Conservation (phyloP, 1,284 basidiomycete genomes). For the Coriolopsis trogii region DNA sequence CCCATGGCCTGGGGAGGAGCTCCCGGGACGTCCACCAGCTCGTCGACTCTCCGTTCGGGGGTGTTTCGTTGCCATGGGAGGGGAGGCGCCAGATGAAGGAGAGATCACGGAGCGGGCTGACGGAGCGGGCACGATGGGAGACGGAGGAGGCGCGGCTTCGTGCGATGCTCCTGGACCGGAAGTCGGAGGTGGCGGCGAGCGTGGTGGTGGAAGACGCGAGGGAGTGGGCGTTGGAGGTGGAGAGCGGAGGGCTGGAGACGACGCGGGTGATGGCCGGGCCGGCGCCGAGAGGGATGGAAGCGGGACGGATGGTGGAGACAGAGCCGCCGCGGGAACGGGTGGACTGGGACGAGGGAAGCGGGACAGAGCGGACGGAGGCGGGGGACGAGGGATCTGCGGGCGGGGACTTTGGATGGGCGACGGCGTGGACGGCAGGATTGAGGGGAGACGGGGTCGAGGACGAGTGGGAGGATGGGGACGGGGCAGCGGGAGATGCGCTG, state of each 20-base stretch:
- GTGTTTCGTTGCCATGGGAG: constrained; percentile 17
- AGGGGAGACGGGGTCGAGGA: too few species aligned
- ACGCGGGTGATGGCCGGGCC: constrained; percentile 27
- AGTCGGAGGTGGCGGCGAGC: constrained; percentile 14
- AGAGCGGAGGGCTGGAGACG: too few species aligned
- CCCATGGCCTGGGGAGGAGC: constrained; percentile 35
- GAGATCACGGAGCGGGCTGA: constrained; percentile 26
- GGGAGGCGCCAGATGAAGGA: constrained; percentile 22
- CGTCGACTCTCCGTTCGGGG: constrained; percentile 24
- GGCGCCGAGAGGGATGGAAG: constrained; percentile 4
- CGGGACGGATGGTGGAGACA: constrained; percentile 26
- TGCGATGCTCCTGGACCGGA: constrained; percentile 6
- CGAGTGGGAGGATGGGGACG: too few species aligned
- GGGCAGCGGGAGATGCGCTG: too few species aligned
- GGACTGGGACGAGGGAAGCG: too few species aligned
- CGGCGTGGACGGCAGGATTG: too few species aligned
- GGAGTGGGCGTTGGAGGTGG: constrained; percentile 26
- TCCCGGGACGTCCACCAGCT: constrained; percentile 37
- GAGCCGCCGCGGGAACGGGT: constrained; percentile 24
- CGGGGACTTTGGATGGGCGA: too few species aligned
- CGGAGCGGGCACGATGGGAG: constrained; percentile 22
- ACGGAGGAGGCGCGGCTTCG: constrained; percentile 17
- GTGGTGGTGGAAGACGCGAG: constrained; percentile 15
- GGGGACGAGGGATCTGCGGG: too few species aligned
- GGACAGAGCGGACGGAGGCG: too few species aligned